A percentile compares a stretch with the other conserved stretches of the same genome.
These are phyloP conservation scores for Inga oerstediana DNA, from an alignment of 306 rosid genomes.

Conservation along the genomic window DNA sequence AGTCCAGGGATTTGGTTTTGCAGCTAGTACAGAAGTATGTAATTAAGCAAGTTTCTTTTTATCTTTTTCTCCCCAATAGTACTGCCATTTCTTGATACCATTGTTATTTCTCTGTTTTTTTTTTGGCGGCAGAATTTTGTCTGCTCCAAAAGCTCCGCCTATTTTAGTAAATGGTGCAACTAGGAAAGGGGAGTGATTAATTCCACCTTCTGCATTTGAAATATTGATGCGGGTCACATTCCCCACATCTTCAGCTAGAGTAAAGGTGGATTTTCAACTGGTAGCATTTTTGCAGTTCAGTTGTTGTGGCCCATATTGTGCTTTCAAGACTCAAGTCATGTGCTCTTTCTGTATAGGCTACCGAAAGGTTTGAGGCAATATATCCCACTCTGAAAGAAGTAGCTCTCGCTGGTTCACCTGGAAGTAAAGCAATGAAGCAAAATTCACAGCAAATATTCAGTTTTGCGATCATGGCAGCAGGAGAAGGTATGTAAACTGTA, in stretches of 20 bases:
- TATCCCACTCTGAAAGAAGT: conserved; percentile 82
- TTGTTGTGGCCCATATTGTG: not conserved
- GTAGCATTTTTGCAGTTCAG: conserved; percentile 15
- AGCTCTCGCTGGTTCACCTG: conserved; percentile 82
- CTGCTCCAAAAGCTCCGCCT: conserved; percentile 80
- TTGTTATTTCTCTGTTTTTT: not conserved
- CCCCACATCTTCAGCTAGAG: conserved; percentile 76
- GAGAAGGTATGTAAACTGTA: conserved; percentile 64
- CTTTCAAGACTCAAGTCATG: conserved; percentile 17
- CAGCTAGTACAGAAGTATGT: conserved; percentile 86
- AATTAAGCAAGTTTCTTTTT: not conserved
- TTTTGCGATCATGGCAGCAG: conserved; percentile 70
- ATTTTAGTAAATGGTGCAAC: conserved; percentile 81
- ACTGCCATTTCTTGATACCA: conserved; percentile 1
- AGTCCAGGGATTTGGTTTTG: conserved; percentile 82
- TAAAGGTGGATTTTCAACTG: conserved; percentile 58
- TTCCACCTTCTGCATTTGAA: conserved; percentile 83
- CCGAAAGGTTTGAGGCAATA: conserved; percentile 90
- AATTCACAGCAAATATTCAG: conserved; percentile 70
- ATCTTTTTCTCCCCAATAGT: not conserved
- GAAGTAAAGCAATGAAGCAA: conserved; percentile 97
- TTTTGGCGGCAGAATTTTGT: conserved; percentile 69
- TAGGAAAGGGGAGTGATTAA: conserved; percentile 87
- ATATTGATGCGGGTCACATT: conserved; percentile 70
- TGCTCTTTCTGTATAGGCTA: conserved; percentile 63